Percentiles rank a stretch among this genome's conserved stretches.
phyloP scores from a whole-genome alignment of 2,329 filamentous ascomycete genomes.

The Knoxdaviesia proteae region DNA sequence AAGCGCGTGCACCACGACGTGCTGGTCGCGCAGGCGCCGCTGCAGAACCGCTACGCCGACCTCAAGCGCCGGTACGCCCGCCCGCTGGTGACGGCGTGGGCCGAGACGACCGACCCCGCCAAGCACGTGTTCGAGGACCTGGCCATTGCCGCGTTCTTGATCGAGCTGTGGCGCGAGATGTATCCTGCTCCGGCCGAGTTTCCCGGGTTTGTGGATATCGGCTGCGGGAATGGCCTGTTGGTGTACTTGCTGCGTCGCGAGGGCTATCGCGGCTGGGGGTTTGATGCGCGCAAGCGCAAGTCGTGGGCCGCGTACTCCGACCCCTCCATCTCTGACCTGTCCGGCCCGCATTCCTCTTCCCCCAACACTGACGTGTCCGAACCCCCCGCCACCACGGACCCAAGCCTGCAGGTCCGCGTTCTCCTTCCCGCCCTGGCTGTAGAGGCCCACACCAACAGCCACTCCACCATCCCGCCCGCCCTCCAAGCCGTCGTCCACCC shows the following conservation, averaged over 20 bases:
- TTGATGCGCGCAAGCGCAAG: slow-evolving; percentile 70
- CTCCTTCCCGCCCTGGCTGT: slow-evolving; percentile 24
- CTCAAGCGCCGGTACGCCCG: slow-evolving; percentile 67
- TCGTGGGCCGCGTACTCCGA: slow-evolving; percentile 58
- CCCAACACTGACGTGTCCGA: no score
- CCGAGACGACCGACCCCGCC: slow-evolving; percentile 63
- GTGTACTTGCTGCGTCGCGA: slow-evolving; percentile 65
- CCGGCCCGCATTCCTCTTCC: slow-evolving; percentile 7
- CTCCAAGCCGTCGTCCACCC: slow-evolving; percentile 17
- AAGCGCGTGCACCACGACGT: slow-evolving; percentile 74
- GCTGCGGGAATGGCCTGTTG: slow-evolving; percentile 83
- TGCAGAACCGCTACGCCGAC: slow-evolving; percentile 64
- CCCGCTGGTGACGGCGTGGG: slow-evolving; percentile 53
- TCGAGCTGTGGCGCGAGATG: slow-evolving; percentile 79
- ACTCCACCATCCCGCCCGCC: slow-evolving; percentile 2
- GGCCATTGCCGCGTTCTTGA: slow-evolving; percentile 73
- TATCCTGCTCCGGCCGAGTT: slow-evolving; percentile 38
- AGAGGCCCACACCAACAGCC: slow-evolving; percentile 2
- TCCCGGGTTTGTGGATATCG: slow-evolving; percentile 86
- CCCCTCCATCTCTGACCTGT: slow-evolving; percentile 2
- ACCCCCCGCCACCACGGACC: not conserved
- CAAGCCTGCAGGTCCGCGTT: slow-evolving; percentile 22
- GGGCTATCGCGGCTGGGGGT: slow-evolving; percentile 72
- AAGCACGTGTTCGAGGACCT: slow-evolving; percentile 96
- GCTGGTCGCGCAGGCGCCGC: slow-evolving; percentile 51